Percentiles rank a stretch among this genome's conserved stretches.
phyloP scores from a whole-genome alignment of 345 rosid genomes.

The Eucalyptus tenuipes region DNA sequence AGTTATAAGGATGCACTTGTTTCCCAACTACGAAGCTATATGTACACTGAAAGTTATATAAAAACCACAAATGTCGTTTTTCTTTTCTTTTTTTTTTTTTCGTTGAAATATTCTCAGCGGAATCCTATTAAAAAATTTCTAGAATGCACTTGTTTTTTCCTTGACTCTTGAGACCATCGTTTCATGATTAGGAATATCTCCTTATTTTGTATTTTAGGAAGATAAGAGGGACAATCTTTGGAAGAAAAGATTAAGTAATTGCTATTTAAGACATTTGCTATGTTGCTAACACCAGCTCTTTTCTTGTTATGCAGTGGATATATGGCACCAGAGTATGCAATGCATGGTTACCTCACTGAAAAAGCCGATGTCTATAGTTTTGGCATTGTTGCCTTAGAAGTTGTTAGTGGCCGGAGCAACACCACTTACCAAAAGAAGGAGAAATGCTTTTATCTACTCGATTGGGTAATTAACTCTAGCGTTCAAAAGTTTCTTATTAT shows the following conservation, averaged over 20 bases:
- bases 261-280: not conserved
- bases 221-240: not conserved
- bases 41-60: not conserved
- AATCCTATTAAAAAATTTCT: not conserved
- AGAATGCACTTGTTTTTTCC: not conserved
- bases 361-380: slow-evolving; percentile 23
- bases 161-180: not conserved
- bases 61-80: not conserved
- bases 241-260: not conserved
- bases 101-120: not conserved
- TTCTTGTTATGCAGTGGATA: slow-evolving; percentile 7
- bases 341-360: slow-evolving; percentile 13
- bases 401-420: slow-evolving; percentile 9
- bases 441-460: slow-evolving; percentile 3
- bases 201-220: not conserved
- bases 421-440: not conserved
- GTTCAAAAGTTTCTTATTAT: not conserved
- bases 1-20: not conserved
- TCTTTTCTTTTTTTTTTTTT: fast-evolving
- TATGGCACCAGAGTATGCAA: slow-evolving; percentile 34
- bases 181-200: not conserved
- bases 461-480: slow-evolving; percentile 5
- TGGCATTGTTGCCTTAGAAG: slow-evolving; percentile 15
- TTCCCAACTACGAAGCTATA: not conserved
- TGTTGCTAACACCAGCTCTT: not conserved